phyloP scores from a whole-genome alignment of 1,284 basidiomycete genomes.

The Cutaneotrichosporon daszewskae region DNA sequence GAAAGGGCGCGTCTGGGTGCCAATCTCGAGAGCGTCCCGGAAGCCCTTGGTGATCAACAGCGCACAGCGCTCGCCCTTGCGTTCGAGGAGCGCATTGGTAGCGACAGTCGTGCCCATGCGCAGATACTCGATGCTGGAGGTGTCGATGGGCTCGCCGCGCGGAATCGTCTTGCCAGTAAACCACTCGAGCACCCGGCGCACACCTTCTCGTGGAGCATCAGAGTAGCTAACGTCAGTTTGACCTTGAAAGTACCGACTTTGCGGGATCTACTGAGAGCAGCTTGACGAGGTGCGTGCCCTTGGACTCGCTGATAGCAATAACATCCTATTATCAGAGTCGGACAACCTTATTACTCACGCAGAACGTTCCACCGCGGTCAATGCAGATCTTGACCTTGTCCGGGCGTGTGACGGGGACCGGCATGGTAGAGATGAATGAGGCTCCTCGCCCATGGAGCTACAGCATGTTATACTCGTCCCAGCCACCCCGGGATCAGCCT shows the following conservation, averaged over 20 bases:
- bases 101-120: slow-evolving; percentile 87
- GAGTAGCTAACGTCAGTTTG: slow-evolving; percentile 52
- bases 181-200: slow-evolving; percentile 76
- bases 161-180: slow-evolving; percentile 55
- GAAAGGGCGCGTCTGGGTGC: slow-evolving; percentile 42
- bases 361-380: slow-evolving; percentile 17
- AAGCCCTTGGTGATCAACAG: slow-evolving; percentile 52
- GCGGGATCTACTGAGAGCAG: slow-evolving; percentile 75
- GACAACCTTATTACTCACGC: background rate
- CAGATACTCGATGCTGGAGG: slow-evolving; percentile 76
- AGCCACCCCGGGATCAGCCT: too few relatives aligned
- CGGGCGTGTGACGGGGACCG: slow-evolving; percentile 12
- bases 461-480: too few relatives aligned
- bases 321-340: slow-evolving; percentile 6
- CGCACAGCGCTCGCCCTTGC: slow-evolving; percentile 85
- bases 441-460: too few relatives aligned
- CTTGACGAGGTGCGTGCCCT: slow-evolving; percentile 47
- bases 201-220: slow-evolving; percentile 84
- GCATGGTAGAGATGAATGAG: slow-evolving; percentile 18
- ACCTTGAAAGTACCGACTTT: slow-evolving; percentile 48
- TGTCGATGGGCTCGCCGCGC: slow-evolving; percentile 50
- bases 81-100: slow-evolving; percentile 91
- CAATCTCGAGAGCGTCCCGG: slow-evolving; percentile 46
- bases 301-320: slow-evolving; percentile 2
- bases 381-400: slow-evolving; percentile 42